phyloP scores from a whole-genome alignment of 1,139 yeast species.

The Magnusiomyces paraingens region DNA sequence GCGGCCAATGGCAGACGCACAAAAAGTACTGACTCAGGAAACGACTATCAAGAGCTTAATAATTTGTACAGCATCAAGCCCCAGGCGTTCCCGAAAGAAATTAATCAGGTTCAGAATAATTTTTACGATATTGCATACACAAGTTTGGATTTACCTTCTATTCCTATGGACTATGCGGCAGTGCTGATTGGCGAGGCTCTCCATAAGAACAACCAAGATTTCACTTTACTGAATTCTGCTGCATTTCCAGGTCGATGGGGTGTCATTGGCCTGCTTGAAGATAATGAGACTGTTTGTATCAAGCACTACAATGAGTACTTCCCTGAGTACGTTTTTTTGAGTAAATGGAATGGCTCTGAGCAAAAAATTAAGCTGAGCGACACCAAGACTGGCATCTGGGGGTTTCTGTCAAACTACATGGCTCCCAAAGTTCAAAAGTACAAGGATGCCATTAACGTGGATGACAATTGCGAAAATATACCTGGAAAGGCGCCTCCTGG shows the following conservation, averaged over 20 bases:
- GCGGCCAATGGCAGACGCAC: slow-evolving; percentile 8
- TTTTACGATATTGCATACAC: slow-evolving; percentile 1
- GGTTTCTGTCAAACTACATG: slow-evolving; percentile 48
- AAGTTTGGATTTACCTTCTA: background rate
- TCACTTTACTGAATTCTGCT: slow-evolving; percentile 65
- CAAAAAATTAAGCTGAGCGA: slow-evolving; percentile 9
- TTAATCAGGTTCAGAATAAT: background rate
- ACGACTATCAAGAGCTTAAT: slow-evolving; percentile 13
- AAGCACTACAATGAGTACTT: slow-evolving; percentile 49
- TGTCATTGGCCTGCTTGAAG: slow-evolving; percentile 66
- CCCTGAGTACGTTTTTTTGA: slow-evolving; percentile 26
- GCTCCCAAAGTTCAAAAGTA: slow-evolving; percentile 28
- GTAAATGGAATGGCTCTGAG: slow-evolving; percentile 25
- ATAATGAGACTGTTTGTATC: slow-evolving; percentile 47
- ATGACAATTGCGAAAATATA: background rate
- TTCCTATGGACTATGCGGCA: slow-evolving; percentile 15
- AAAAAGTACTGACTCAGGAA: slow-evolving; percentile 7
- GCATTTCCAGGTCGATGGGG: slow-evolving; percentile 83
- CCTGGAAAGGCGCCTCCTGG: slow-evolving; percentile 19
- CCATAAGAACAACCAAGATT: slow-evolving; percentile 34
- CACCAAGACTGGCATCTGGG: slow-evolving; percentile 39
- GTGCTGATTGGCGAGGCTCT: slow-evolving; percentile 48
- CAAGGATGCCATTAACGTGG: slow-evolving; percentile 19
- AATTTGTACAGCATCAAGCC: slow-evolving; percentile 25
- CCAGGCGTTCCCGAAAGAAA: slow-evolving; percentile 9